A percentile compares a stretch with the other conserved stretches of the same genome.
phyloP scores from a whole-genome alignment of 345 rosid species.

The Rhodomyrtus tomentosa region DNA sequence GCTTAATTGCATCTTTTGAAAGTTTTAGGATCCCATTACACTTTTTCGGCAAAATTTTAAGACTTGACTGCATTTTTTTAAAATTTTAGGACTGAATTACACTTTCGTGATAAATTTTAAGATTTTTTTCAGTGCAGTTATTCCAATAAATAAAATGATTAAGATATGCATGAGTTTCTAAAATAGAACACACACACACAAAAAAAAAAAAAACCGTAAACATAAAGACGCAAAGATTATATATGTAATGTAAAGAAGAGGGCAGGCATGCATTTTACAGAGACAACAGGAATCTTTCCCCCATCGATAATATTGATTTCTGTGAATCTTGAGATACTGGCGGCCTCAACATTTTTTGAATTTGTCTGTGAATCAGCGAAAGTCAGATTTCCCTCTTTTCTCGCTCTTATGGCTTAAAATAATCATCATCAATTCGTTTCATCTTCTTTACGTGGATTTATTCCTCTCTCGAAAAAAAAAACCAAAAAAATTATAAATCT shows the following conservation, averaged over 20 bases:
- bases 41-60: too few species aligned
- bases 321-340: not conserved
- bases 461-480: too few species aligned
- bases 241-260: not conserved
- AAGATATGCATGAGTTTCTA: not conserved
- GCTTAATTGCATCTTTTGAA: too few species aligned
- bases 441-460: too few species aligned
- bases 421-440: not conserved
- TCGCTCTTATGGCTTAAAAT: not conserved
- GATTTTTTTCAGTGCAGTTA: too few species aligned
- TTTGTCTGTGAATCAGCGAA: not conserved
- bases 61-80: too few species aligned
- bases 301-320: too few species aligned
- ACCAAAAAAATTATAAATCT: too few species aligned
- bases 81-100: too few species aligned
- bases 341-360: not conserved
- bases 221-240: not conserved
- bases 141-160: not conserved
- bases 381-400: not conserved
- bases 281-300: not conserved
- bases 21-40: too few species aligned
- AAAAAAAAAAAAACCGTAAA: not conserved
- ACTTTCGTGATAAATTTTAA: too few species aligned
- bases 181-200: not conserved
- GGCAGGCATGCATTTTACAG: not conserved